phyloP scores from a whole-genome alignment of 805 yeast species.

The Wickerhamiella spandovensis region DNA sequence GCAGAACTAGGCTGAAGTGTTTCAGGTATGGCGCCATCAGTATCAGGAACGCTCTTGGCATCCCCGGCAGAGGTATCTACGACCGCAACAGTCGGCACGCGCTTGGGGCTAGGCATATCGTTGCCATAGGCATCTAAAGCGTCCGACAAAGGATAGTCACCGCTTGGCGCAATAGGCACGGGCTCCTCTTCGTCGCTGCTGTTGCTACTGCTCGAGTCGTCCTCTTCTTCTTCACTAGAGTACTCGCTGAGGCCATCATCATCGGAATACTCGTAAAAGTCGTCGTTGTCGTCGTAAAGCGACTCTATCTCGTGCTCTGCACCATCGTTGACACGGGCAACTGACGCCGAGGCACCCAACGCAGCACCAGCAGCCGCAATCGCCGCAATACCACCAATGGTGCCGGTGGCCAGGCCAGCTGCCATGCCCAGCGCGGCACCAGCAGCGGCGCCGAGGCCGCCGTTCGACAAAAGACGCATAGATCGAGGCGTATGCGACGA shows the following conservation, averaged over 20 bases:
- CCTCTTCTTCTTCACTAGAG: not conserved
- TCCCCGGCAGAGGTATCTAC: not conserved
- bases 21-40: no score
- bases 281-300: not conserved
- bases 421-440: constrained; percentile 2
- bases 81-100: not conserved
- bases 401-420: constrained; percentile 2
- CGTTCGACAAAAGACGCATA: not conserved
- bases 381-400: constrained; percentile 1
- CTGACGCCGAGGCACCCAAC: constrained; percentile 1
- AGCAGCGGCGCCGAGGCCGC: constrained; percentile 1
- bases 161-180: not conserved
- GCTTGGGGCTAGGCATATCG: not conserved
- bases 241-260: not conserved
- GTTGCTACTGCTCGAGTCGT: not conserved
- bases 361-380: constrained; percentile 3
- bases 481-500: not conserved
- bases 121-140: not conserved
- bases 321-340: not conserved
- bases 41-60: no score
- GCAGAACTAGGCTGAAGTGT: no score
- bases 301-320: not conserved
- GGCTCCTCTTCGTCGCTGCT: constrained; percentile 1
- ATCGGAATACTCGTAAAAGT: not conserved
- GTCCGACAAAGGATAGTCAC: constrained; percentile 1